Evolutionary conservation across 352 stramenopile genomes (phyloP).

Genomic region (Elongisporangium anandrum): DNA sequence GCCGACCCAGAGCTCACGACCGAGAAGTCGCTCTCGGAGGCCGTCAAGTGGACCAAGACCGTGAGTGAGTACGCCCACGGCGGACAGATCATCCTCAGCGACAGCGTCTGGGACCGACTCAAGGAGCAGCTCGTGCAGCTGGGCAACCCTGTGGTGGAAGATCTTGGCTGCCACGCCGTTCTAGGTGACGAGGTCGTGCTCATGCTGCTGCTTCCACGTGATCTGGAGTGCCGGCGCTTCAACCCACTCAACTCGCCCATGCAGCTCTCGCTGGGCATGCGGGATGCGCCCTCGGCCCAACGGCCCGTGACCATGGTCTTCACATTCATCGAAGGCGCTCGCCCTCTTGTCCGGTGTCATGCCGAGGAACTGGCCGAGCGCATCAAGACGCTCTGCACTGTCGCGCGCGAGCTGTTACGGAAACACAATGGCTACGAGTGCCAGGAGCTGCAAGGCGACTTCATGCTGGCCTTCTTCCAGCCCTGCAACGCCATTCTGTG

Average conservation of each 20-base stretch:
- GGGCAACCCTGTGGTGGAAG: slow-evolving; percentile 85
- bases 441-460: slow-evolving; percentile 85
- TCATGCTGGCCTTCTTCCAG: slow-evolving; percentile 89
- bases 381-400: slow-evolving; percentile 80
- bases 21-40: slow-evolving; percentile 63
- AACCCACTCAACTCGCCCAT: slow-evolving; percentile 64
- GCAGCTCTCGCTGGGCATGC: slow-evolving; percentile 75
- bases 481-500: slow-evolving; percentile 74
- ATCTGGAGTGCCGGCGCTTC: slow-evolving; percentile 75
- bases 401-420: slow-evolving; percentile 65
- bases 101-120: slow-evolving; percentile 81
- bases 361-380: slow-evolving; percentile 80
- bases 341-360: slow-evolving; percentile 75
- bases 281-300: slow-evolving; percentile 71
- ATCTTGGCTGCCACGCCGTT: slow-evolving; percentile 71
- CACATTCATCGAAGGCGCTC: slow-evolving; percentile 85
- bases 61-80: slow-evolving; percentile 81
- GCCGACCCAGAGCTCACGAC: slow-evolving; percentile 43
- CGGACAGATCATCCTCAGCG: slow-evolving; percentile 81
- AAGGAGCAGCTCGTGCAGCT: slow-evolving; percentile 86
- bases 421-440: slow-evolving; percentile 88
- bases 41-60: slow-evolving; percentile 82
- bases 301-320: slow-evolving; percentile 87
- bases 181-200: slow-evolving; percentile 70
- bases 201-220: slow-evolving; percentile 74